phyloP scores from a whole-genome alignment of 164 flowering plant genomes.

The Annona squamosa region DNA sequence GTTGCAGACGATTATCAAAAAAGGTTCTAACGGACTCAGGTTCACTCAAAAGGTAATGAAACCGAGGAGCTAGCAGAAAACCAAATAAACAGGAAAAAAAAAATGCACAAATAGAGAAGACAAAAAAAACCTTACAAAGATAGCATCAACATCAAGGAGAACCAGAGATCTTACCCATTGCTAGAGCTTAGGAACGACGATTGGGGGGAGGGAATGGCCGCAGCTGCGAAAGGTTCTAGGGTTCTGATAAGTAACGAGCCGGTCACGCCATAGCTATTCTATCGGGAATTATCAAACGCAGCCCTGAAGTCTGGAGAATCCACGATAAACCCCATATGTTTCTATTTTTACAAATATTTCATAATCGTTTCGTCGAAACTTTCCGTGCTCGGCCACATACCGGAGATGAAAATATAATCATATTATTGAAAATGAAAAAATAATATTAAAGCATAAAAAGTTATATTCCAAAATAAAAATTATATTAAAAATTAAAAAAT shows the following conservation, averaged over 20 bases:
- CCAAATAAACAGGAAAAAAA: neutral
- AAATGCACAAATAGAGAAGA: neutral
- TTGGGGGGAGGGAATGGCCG: neutral
- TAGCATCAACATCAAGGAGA: neutral
- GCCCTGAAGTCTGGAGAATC: no score
- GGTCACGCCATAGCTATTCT: neutral
- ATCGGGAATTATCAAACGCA: no score
- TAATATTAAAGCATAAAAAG: no score
- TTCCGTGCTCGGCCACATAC: no score
- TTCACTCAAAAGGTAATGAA: neutral
- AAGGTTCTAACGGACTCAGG: neutral
- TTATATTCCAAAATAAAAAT: no score
- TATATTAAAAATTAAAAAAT: no score
- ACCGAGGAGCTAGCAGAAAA: neutral
- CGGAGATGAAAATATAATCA: no score
- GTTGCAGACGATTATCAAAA: neutral
- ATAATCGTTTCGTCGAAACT: no score
- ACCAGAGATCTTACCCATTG: constrained; percentile 1
- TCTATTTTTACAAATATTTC: no score
- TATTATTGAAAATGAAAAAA: no score
- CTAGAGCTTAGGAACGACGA: neutral
- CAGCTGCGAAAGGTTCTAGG: neutral
- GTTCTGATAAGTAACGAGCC: neutral
- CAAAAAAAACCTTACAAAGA: neutral
- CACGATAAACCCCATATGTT: no score